These are phyloP conservation scores for Aplosporella prunicola DNA, from an alignment of 2,329 filamentous ascomycete species.

Conservation along the genomic window DNA sequence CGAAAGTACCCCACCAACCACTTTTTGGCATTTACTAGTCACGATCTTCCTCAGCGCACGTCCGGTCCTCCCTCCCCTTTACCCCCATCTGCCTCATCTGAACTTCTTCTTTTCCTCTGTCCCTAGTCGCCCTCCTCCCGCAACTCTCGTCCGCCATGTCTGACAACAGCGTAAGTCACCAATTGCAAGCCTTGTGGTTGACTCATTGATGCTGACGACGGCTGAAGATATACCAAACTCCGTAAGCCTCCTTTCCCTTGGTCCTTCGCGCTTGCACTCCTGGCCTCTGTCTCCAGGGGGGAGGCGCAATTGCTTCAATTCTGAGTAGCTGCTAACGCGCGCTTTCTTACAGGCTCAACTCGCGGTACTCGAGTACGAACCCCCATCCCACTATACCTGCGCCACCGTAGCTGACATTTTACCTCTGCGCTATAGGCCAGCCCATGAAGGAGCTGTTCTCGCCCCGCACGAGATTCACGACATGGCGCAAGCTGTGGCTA, in stretches of 20 bases:
- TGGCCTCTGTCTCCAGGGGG: not conserved
- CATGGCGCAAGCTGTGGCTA: conserved; percentile 80
- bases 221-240: conserved; percentile 10
- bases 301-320: not conserved
- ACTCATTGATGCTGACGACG: not conserved
- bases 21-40: conserved; percentile 5
- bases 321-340: not conserved
- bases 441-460: conserved; percentile 61
- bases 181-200: not conserved
- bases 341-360: conserved; percentile 6
- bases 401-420: conserved; percentile 1
- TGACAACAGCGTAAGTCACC: conserved; percentile 10
- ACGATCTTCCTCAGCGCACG: not conserved
- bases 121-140: not conserved
- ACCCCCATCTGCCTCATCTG: not conserved
- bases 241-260: conserved; percentile 4
- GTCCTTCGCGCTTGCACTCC: not conserved
- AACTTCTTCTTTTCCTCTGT: not conserved
- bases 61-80: not conserved
- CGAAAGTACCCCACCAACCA: conserved; percentile 10
- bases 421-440: conserved; percentile 3
- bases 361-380: conserved; percentile 11
- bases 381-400: not conserved
- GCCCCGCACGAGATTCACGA: conserved; percentile 61
- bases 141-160: not conserved